Evolutionary conservation across 345 rosid species (phyloP).

Genomic region (Lumnitzera racemosa): DNA sequence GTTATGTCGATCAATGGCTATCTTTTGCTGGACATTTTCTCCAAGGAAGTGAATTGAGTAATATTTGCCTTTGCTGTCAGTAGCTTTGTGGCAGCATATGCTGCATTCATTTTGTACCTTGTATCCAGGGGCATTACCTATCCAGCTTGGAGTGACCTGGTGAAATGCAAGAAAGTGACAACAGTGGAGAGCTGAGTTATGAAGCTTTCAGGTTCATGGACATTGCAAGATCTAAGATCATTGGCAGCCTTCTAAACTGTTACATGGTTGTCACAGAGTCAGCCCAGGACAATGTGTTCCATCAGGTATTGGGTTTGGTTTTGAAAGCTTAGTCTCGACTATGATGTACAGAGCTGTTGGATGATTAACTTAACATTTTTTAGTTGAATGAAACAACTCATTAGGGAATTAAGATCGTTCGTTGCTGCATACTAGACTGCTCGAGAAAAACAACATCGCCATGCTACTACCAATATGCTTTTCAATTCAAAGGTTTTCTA

Average conservation of each 20-base stretch:
- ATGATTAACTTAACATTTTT: no score
- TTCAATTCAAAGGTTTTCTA: no score
- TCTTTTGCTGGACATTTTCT: conserved; percentile 70
- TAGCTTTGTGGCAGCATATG: conserved; percentile 43
- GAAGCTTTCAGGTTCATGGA: neutral
- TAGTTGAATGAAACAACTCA: no score
- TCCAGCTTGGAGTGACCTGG: conserved; percentile 22
- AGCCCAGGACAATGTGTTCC: no score
- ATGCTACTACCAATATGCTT: no score
- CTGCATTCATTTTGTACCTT: conserved; percentile 65
- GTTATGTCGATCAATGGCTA: conserved; percentile 88
- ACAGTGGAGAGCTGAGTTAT: conserved; percentile 17
- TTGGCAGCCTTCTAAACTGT: neutral
- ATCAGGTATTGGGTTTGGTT: no score
- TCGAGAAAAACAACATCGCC: no score
- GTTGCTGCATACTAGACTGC: no score
- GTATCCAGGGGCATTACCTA: conserved; percentile 35
- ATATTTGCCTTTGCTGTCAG: conserved; percentile 24
- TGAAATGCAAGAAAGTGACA: conserved; percentile 15
- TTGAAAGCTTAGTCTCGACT: no score
- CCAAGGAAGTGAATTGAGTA: conserved; percentile 47
- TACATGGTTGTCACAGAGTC: no score
- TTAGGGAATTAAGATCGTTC: no score
- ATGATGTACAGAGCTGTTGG: no score
- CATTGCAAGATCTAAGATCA: neutral